Conservation (phyloP, 345 rosid species). For the Nephelium lappaceum region DNA sequence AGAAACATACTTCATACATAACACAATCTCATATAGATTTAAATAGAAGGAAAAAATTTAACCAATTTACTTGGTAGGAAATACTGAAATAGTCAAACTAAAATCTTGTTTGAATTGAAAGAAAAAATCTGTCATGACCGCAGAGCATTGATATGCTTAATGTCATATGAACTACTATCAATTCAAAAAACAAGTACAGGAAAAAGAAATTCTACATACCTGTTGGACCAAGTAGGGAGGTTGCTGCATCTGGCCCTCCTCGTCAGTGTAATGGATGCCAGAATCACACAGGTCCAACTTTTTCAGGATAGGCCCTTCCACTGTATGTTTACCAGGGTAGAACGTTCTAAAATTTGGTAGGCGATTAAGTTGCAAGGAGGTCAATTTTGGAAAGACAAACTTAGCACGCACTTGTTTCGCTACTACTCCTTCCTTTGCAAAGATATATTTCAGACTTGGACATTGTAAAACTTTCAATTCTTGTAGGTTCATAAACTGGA, state of each 20-base stretch:
- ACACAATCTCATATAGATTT: background rate
- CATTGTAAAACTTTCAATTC: background rate
- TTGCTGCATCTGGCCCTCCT: background rate
- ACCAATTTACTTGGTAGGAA: background rate
- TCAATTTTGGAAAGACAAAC: constrained; percentile 29
- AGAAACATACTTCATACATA: background rate
- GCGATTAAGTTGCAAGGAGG: background rate
- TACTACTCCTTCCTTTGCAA: constrained; percentile 9
- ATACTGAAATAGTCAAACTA: background rate
- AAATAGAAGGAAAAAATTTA: background rate
- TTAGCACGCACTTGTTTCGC: background rate
- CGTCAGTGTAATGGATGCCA: background rate
- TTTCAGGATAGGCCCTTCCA: constrained; percentile 25
- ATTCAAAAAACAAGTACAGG: background rate
- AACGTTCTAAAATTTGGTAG: constrained; percentile 24
- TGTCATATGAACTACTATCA: background rate
- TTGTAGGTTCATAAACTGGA: background rate
- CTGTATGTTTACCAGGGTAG: constrained; percentile 20
- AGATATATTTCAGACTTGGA: background rate
- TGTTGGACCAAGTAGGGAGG: constrained; percentile 6
- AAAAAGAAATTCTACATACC: background rate
- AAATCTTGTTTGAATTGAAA: too few species aligned
- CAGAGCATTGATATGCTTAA: too few species aligned
- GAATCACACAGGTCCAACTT: background rate
- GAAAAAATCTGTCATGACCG: background rate